These are phyloP conservation scores for Colletotrichum higginsianum DNA, from an alignment of 2,329 filamentous ascomycete genomes.

Conservation along the genomic window DNA sequence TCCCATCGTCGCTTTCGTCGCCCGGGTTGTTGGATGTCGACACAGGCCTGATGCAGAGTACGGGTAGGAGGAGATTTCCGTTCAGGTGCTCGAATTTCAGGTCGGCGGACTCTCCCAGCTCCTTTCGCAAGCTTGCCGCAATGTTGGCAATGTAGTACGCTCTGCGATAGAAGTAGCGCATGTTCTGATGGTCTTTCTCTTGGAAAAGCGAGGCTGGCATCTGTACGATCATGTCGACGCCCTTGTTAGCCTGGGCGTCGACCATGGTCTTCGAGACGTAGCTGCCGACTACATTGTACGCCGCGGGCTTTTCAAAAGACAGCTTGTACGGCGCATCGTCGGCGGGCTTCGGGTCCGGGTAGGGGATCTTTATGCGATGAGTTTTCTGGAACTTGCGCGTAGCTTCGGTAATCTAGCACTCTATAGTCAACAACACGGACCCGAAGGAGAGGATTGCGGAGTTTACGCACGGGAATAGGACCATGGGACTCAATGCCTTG, in stretches of 20 bases:
- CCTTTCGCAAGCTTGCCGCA: constrained; percentile 76
- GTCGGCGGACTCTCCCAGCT: constrained; percentile 67
- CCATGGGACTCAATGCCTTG: constrained; percentile 66
- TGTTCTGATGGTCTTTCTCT: constrained; percentile 93
- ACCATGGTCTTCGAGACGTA: constrained; percentile 83
- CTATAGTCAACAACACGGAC: constrained; percentile 2
- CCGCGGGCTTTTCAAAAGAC: constrained; percentile 80
- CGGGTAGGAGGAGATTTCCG: constrained; percentile 83
- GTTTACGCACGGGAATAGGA: constrained; percentile 62
- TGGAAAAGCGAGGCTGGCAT: constrained; percentile 88
- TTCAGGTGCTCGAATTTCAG: constrained; percentile 77
- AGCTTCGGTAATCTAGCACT: constrained; percentile 76
- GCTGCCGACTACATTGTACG: constrained; percentile 91
- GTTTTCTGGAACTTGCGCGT: constrained; percentile 76
- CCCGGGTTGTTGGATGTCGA: constrained; percentile 46
- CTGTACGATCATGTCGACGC: constrained; percentile 87
- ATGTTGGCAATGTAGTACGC: constrained; percentile 92
- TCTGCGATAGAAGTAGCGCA: constrained; percentile 94
- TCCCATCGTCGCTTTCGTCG: constrained; percentile 43
- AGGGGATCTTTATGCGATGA: constrained; percentile 82
- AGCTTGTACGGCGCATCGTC: constrained; percentile 87
- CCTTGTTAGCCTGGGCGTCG: constrained; percentile 70
- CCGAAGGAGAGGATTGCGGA: constrained; percentile 7
- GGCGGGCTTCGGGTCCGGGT: constrained; percentile 83
- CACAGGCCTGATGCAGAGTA: constrained; percentile 65